phyloP scores from a whole-genome alignment of 768 basidiomycete genomes.

The Rhizopogon roseolus region DNA sequence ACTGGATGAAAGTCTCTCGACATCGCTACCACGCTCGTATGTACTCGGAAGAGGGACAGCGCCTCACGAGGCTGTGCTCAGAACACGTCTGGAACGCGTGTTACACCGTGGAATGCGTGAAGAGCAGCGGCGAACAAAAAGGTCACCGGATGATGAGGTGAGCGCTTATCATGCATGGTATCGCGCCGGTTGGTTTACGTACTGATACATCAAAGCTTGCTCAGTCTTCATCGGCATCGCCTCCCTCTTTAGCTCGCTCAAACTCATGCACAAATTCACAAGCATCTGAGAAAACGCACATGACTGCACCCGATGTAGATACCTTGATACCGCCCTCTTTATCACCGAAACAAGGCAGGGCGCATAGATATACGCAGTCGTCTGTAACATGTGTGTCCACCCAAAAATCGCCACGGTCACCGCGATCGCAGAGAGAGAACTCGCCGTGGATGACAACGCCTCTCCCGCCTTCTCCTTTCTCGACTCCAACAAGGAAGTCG shows the following conservation, averaged over 20 bases:
- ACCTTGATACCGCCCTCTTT: conserved; percentile 1
- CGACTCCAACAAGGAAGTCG: conserved; percentile 22
- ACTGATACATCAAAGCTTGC: conserved; percentile 1
- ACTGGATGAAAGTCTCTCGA: conserved; percentile 14
- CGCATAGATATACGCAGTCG: conserved; percentile 11
- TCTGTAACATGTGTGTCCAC: conserved; percentile 6
- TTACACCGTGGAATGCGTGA: conserved; percentile 27
- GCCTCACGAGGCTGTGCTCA: conserved; percentile 51
- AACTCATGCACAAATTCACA: conserved; percentile 18
- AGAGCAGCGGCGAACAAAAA: conserved; percentile 5
- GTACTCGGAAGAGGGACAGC: conserved; percentile 19
- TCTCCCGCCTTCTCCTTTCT: conserved; percentile 24
- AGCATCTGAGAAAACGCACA: conserved; percentile 21
- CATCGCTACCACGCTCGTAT: conserved; percentile 13
- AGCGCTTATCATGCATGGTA: conserved; percentile 5
- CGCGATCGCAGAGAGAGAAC: conserved; percentile 9
- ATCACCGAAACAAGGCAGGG: not conserved
- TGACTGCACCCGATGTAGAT: conserved; percentile 17
- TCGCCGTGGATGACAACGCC: conserved; percentile 26
- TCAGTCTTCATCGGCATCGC: conserved; percentile 22
- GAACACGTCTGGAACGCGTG: conserved; percentile 48
- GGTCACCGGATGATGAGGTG: conserved; percentile 18
- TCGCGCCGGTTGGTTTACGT: not conserved
- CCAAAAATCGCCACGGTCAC: conserved; percentile 9
- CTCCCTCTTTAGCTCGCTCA: conserved; percentile 24